Percentiles rank a stretch among this genome's conserved stretches.
phyloP scores from a whole-genome alignment of 1,284 basidiomycete genomes.

The Rhodotorula mucilaginosa region DNA sequence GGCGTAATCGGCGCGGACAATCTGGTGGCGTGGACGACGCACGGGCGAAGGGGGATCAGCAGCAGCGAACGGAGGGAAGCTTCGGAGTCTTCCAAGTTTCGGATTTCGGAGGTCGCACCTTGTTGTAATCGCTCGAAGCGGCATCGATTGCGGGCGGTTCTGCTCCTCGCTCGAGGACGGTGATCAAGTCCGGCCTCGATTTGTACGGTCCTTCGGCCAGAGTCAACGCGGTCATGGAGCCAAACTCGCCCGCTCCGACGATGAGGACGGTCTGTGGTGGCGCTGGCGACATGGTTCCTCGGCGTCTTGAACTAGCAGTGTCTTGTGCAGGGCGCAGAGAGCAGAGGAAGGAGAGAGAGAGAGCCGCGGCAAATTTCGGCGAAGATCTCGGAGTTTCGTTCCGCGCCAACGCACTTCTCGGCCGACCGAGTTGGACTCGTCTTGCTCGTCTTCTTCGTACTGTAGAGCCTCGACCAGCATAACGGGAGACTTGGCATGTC shows the following conservation, averaged over 20 bases:
- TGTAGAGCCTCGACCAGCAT: neutral
- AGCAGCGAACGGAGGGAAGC: neutral
- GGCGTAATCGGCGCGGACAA: slow-evolving; percentile 33
- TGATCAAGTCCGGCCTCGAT: slow-evolving; percentile 21
- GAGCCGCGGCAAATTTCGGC: neutral
- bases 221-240: slow-evolving; percentile 20
- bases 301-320: neutral
- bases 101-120: slow-evolving; percentile 4
- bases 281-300: neutral
- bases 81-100: no score
- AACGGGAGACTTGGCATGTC: neutral
- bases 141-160: slow-evolving; percentile 27
- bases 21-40: neutral
- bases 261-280: slow-evolving; percentile 23
- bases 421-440: neutral
- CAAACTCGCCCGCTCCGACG: slow-evolving; percentile 36
- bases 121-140: slow-evolving; percentile 37
- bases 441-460: neutral
- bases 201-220: slow-evolving; percentile 26
- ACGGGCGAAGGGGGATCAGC: no score
- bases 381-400: neutral
- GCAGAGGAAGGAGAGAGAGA: no score
- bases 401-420: neutral
- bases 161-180: slow-evolving; percentile 26
- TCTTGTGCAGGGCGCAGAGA: neutral